Evolutionary conservation across 768 basidiomycete species (phyloP).

Genomic region (Tubosaeta sp.): DNA sequence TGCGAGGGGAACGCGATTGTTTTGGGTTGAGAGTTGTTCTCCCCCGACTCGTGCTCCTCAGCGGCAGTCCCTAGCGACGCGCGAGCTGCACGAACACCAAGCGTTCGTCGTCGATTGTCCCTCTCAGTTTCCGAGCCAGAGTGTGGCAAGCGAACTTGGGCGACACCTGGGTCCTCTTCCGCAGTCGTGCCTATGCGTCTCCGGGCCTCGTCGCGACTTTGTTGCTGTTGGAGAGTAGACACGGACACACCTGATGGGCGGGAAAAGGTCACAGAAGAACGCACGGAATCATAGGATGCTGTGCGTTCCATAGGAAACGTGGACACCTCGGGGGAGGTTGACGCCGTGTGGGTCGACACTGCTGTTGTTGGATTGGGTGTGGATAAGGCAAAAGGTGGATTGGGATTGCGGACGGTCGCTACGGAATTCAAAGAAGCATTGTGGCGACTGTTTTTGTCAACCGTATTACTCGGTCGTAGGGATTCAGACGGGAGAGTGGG

Average conservation of each 20-base stretch:
- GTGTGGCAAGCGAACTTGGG: constrained; percentile 27
- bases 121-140: constrained; percentile 52
- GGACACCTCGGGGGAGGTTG: constrained; percentile 38
- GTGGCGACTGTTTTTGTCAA: constrained; percentile 32
- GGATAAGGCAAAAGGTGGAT: constrained; percentile 44
- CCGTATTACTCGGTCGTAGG: constrained; percentile 17
- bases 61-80: constrained; percentile 40
- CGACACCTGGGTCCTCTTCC: constrained; percentile 23
- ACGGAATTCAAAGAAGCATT: constrained; percentile 44
- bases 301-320: constrained; percentile 36
- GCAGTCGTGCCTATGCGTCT: constrained; percentile 30
- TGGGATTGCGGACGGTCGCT: constrained; percentile 41
- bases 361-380: constrained; percentile 64
- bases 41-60: constrained; percentile 28
- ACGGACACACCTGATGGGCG: constrained; percentile 54
- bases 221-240: constrained; percentile 53
- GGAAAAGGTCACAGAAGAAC: constrained; percentile 60
- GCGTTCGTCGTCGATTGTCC: constrained; percentile 37
- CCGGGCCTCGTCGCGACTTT: constrained; percentile 34
- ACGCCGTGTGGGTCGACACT: constrained; percentile 60
- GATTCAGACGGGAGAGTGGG: constrained; percentile 60
- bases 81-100: constrained; percentile 38
- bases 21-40: constrained; percentile 33
- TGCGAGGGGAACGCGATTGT: constrained; percentile 32
- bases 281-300: constrained; percentile 44